Base-by-base conservation (phyloP, 768 basidiomycete species). In the Lepiota brunneoincarnata region DNA sequence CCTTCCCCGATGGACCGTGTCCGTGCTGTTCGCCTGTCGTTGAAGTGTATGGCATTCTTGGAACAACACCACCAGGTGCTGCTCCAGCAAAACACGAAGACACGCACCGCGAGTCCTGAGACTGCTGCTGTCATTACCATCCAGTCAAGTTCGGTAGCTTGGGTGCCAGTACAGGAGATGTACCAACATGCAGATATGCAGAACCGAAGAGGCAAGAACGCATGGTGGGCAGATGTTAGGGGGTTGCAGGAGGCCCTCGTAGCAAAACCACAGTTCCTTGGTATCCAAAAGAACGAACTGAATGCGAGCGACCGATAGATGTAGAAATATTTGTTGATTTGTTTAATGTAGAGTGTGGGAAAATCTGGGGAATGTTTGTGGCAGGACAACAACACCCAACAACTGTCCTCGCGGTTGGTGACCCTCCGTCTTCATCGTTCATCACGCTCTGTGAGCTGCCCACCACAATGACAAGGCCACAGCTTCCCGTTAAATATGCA, bases 1-100 rank as follows among this genome's bases (percentile, higher is more conserved):
- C 97, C 97, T 4, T 97, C 96, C 0, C 97, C 97, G 0, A 79
- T 91, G 62, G 97, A 98, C 72, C 91, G 96, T 47, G 85, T 89
- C 0, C 89, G 93, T 23, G 97, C 93, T 2, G 87, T 89, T 6
- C 88, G 97, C 28, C 80, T 98, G 40, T 85, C 96, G 6, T 75
- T 96, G 58, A 87, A 91, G 61, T 96, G 92, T 73, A 94, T 99
- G 91, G 74, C 84, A 31, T 98, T 97, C 81, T 78, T 98, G 56
- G 97, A 98, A 71, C 67, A 81, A 47, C 86, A 96, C 59, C 89
- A 91, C 66, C 74, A 75, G 20, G 63, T 68, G 24, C 67, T 91
- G n/a, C 62, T 68, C 37, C 67, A 70, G 36, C 80, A 86, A 45
- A 21, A 17, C 18, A 69, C 70, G 2, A 84, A 84, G 59, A 62